Base-by-base conservation (phyloP, 176 grass and related monocot genomes). In the Ensete ventricosum region DNA sequence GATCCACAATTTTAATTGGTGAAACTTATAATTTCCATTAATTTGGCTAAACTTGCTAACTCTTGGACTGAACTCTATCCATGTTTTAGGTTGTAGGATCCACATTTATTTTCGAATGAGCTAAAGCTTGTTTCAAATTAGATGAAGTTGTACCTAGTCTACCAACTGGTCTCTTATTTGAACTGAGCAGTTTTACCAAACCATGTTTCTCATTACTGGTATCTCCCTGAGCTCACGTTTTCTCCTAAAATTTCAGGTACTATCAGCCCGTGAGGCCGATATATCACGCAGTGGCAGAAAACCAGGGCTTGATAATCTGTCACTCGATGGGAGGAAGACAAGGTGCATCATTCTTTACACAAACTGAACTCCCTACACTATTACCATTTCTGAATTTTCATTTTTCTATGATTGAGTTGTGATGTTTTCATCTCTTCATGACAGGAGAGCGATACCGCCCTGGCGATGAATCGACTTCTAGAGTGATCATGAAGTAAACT, bases 311-410 rank as follows among this genome's bases (percentile, higher is more conserved):
- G 76, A 71, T 17, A 77, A 59, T 58, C 49, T 81, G 63, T 88
- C 86, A 17, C 71, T 66, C 7, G 72, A 76, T 54, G 81, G 73
- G 72, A 91, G 88, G 85, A 94, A 89, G 69, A 81, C 83, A 65
- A 99, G 87, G 88, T 99, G 89, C 64, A 76, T 7, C 78, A 73
- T 43, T 72, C 51, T 80, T 71, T 80, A 43, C 34, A 4, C 3
- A 43, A 43, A 43, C 34, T 43, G 34, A 43, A 43, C 3, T 43
- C 34, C 34, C 34, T 43, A 43, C 34, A 43, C 34, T 43, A 43
- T 6, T 6, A 43, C 34, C 34, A 43, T 43, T 6, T 43, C 34
- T 43, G 34, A 43, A 43, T 43, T 43, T 43, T 43, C 4, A 3
- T 43, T 43, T 43, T 43, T 43, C 4, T 43, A 43, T 43, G 34